Base-by-base conservation (phyloP, 139 green algal species). In the Nannochloris sp. region DNA sequence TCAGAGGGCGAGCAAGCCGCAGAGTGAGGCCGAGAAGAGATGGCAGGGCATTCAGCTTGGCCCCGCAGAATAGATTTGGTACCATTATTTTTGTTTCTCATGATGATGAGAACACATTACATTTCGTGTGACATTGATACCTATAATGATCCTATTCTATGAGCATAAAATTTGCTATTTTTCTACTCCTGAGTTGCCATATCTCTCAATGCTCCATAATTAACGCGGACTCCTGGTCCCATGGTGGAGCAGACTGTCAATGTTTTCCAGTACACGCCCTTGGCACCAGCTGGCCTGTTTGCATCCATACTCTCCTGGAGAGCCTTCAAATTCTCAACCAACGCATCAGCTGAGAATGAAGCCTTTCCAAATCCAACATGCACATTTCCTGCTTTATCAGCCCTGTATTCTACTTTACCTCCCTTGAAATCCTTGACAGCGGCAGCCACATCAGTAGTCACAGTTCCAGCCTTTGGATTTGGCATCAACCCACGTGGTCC, bases 381-480 rank as follows among this genome's bases (percentile, higher is more conserved):
- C 53, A 98, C 77, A 76, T 97, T 99, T 60, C 94, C 94, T 0
- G 79, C 81, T 79, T 98, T 98, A 84, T 99, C 94, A 64, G 95
- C 81, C 10, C 94, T 79, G 82, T 96, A 98, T 81, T 99, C 94
- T 49, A 98, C 93, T 79, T 98, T 98, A 71, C 93, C 93, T 17
- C 89, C 90, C 87, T 98, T 98, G 81, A 98, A 97, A 60, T 97
- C 93, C 63, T 82, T 87, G 2, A 99, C 84, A 9, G 93, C 90
- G 76, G 64, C 72, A 10, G 84, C 80, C 4, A 99, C 76, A 71
- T 99, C 86, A n/a, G 84, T 88, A n/a, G 91, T 95, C 31, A 99
- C 93, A n/a, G 94, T 99, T 66, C 94, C 94, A 16, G 93, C 89
- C 87, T 98, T 98, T 70, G 94, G 94, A 81, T 98, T 99, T 66